A percentile compares a stretch with the other conserved stretches of the same genome.
phyloP scores from a whole-genome alignment of 192 early-diverging fungal species.

The Pilaira anomala region DNA sequence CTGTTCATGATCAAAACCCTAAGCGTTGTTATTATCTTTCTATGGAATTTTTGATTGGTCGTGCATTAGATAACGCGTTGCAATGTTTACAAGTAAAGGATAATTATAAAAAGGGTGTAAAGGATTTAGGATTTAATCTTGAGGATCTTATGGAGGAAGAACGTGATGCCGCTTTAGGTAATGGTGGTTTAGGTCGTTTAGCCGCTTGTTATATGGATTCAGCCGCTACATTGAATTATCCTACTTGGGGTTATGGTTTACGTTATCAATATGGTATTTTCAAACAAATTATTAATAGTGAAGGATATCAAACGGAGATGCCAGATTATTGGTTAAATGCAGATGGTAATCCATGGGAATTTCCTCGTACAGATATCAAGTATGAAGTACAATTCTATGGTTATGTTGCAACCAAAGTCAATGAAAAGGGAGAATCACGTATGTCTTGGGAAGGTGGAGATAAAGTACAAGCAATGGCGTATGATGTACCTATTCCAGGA shows the following conservation, averaged over 20 bases:
- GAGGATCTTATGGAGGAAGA: slow-evolving; percentile 95
- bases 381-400: slow-evolving; percentile 91
- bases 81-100: slow-evolving; percentile 82
- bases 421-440: slow-evolving; percentile 61
- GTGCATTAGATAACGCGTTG: slow-evolving; percentile 96
- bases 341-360: slow-evolving; percentile 96
- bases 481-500: slow-evolving; percentile 96
- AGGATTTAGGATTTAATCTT: slow-evolving; percentile 83
- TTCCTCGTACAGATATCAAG: slow-evolving; percentile 87
- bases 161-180: slow-evolving; percentile 93
- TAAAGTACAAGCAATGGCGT: slow-evolving; percentile 87
- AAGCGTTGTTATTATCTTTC: slow-evolving; percentile 98
- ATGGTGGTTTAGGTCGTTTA: slow-evolving; percentile 94
- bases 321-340: slow-evolving; percentile 95
- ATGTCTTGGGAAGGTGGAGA: slow-evolving; percentile 84
- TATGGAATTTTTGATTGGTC: slow-evolving; percentile 94
- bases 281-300: slow-evolving; percentile 84
- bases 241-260: slow-evolving; percentile 96
- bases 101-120: slow-evolving; percentile 58
- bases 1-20: slow-evolving; percentile 55
- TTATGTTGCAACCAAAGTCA: slow-evolving; percentile 66
- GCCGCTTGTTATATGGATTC: slow-evolving; percentile 99
- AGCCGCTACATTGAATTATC: slow-evolving; percentile 88
- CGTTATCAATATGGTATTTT: slow-evolving; percentile 99
- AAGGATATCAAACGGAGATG: slow-evolving; percentile 93